Base-by-base conservation (phyloP, 2,329 filamentous ascomycete species). In the Beauveria sp. region DNA sequence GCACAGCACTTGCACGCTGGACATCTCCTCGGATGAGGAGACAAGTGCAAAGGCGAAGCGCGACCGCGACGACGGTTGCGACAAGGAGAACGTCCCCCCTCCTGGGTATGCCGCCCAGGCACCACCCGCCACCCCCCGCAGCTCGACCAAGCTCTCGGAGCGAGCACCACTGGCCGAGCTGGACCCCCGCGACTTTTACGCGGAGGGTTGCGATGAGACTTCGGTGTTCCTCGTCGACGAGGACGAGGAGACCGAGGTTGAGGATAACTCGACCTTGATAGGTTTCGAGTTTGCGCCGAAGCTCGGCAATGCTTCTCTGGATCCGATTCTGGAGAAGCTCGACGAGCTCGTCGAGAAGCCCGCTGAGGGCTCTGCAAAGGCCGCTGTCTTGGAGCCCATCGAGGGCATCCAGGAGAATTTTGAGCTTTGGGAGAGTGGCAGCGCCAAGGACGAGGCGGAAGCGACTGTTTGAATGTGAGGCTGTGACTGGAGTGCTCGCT, bases 1-100 rank as follows among this genome's bases (percentile, higher is more conserved):
- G 75, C 93, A 97, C 77, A 89, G 88, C 61, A 93, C 93, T 8
- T 88, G 88, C 65, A 87, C 88, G 0, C 83, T 98, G 3, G 93
- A 98, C 71, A 91, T 98, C 69, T 91, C 87, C 67, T 93, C 91
- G 24, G 93, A 96, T 68, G 93, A 96, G 72, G 89, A 93, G 74
- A 83, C 77, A 31, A 81, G 83, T 69, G 80, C 77, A 55, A 83
- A 83, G 70, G 75, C 81, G 49, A 76, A 69, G 56, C 75, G 75
- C 66, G 82, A 80, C 70, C 72, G 79, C 67, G 79, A 80, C 38
- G 83, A 90, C 66, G 82, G 84, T 51, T 81, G 85, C 38, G 90
- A 91, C 69, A 99, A 99, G 80, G 93, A 99, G 78, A 99, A 99
- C 71, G 86, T 96, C 20, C 90, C 93, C 5, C 93, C 93, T 2